Evolutionary conservation across 192 early-diverging fungal genomes (phyloP).

Genomic region (Spizellomyces sp.): DNA sequence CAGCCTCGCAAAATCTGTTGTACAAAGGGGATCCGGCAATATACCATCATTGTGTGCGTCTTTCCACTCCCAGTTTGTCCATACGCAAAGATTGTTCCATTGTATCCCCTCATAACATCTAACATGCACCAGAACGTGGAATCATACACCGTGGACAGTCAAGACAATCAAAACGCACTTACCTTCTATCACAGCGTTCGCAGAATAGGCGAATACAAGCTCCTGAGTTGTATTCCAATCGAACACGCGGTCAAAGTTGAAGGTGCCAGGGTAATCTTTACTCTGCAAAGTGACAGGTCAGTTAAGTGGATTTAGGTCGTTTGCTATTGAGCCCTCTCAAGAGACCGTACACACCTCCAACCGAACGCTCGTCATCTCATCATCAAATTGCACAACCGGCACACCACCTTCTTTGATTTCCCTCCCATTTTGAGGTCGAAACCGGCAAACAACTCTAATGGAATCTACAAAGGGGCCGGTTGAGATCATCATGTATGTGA

Average conservation of each 20-base stretch:
- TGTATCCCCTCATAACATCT: constrained; percentile 97
- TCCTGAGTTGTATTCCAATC: constrained; percentile 80
- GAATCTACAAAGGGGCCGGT: constrained; percentile 15
- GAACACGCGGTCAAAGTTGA: constrained; percentile 93
- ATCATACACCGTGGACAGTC: neutral
- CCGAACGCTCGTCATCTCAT: constrained; percentile 69
- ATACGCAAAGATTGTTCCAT: constrained; percentile 99
- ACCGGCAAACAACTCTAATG: constrained; percentile 97
- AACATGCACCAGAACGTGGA: constrained; percentile 14
- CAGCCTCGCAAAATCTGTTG: neutral
- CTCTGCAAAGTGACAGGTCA: constrained; percentile 26
- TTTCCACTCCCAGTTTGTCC: constrained; percentile 99
- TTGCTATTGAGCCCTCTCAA: constrained; percentile 39
- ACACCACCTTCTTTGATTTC: constrained; percentile 92
- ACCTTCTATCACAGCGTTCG: constrained; percentile 92
- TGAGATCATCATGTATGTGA: neutral
- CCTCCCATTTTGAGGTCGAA: constrained; percentile 91
- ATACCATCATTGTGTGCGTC: constrained; percentile 59
- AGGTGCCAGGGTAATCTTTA: constrained; percentile 65
- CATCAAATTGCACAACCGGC: constrained; percentile 79
- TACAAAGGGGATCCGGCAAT: neutral
- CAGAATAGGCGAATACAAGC: constrained; percentile 89
- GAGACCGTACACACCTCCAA: constrained; percentile 52
- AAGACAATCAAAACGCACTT: constrained; percentile 23
- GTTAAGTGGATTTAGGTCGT: neutral